phyloP scores from a whole-genome alignment of 2,329 filamentous ascomycete genomes.

The Coniochaeta sp. region DNA sequence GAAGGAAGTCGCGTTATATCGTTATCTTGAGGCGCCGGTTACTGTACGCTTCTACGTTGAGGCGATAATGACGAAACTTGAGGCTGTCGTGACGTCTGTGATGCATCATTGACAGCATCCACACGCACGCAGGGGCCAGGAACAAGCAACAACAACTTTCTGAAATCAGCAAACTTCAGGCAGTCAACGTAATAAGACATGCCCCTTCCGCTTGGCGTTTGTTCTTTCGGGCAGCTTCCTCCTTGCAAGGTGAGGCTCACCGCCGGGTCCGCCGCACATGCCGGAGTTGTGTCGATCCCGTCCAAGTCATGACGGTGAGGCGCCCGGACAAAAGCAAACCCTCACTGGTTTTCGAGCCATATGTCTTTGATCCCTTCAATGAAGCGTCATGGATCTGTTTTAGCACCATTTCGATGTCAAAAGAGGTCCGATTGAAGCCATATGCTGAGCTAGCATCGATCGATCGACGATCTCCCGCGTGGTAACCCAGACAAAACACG shows the following conservation, averaged over 20 bases:
- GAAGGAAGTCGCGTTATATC: neutral
- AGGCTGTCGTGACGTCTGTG: neutral
- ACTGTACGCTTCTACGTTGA: too few species aligned
- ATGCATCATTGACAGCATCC: neutral
- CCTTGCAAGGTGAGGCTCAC: too few species aligned
- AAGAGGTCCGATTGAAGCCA: neutral
- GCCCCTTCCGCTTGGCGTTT: neutral
- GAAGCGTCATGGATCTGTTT: neutral
- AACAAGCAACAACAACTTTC: neutral
- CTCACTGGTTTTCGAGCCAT: neutral
- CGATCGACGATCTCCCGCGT: neutral
- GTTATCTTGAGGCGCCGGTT: too few species aligned
- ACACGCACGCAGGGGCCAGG: neutral
- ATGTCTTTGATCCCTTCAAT: neutral
- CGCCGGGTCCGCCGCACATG: neutral
- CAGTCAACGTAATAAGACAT: neutral
- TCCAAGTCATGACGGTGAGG: neutral
- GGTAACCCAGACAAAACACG: too few species aligned
- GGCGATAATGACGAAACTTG: constrained; percentile 1
- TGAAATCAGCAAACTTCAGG: neutral
- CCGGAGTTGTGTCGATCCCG: neutral
- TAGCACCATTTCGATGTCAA: neutral
- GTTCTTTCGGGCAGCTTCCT: too few species aligned
- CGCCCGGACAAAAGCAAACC: neutral
- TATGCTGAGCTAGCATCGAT: neutral